Base-by-base conservation (phyloP, 305 asterid genomes). In the Striga hermonthica region DNA sequence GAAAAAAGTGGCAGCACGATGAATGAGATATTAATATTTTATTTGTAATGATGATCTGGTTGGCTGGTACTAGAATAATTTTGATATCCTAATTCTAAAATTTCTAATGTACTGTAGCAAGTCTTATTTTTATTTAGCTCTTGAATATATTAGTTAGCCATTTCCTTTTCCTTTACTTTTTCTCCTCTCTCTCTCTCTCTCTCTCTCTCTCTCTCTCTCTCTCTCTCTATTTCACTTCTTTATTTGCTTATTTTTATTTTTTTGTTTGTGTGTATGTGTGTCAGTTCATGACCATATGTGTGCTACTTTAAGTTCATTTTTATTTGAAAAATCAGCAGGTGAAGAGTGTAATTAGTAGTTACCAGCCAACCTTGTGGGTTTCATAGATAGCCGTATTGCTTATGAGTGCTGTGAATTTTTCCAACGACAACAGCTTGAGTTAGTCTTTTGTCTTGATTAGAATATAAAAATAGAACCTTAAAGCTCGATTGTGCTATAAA, bases 361-460 rank as follows among this genome's bases (percentile, higher is more conserved):
- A 72, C 66, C 37, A 31, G 49, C 40, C 59, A 52, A 56, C 50
- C 70, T 57, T 39, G 31, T 22, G 34, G 54, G 63, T 63, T 67
- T 34, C 58, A 45, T 59, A 36, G 10, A 38, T 60, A 28, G 54
- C 39, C 41, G 34, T 54, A 49, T 40, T 53, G 50, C 50, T 47
- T 31, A 59, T 28, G 53, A 62, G 64, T 48, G 16, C 56, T 14
- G 68, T 12, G 4, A 50, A 37, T n/a, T 55, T 39, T 67, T 47
- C n/a, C 44, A 52, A 50, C 34, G 43, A 58, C 31, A 37, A 11
- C 16, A 10, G 62, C 48, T 37, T 9, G 22, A 49, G 22, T 64
- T 44, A 31, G 60, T 57, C 52, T 64, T 69, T 60, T 49, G 34
- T 2, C 70, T 48, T 67, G 61, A 70, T 72, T 52, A 58, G 60